These are phyloP conservation scores for Physcia stellaris DNA, from an alignment of 495 filamentous ascomycete species.

Conservation along the genomic window DNA sequence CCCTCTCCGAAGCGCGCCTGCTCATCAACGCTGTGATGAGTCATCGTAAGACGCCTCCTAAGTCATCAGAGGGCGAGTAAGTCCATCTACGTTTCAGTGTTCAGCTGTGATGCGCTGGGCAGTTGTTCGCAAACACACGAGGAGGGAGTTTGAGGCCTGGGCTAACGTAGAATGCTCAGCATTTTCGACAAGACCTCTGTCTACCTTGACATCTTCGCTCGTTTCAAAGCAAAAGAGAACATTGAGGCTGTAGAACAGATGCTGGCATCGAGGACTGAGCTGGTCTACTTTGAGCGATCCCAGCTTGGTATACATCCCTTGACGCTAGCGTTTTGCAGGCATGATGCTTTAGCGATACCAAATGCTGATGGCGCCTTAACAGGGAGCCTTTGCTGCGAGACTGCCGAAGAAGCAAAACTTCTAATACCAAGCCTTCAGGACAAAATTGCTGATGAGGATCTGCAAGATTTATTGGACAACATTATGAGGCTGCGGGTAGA, in stretches of 20 bases:
- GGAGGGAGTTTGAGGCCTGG: not conserved
- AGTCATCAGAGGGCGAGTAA: conserved; percentile 38
- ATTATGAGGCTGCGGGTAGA: conserved; percentile 68
- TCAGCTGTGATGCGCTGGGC: not conserved
- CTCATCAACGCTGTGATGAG: conserved; percentile 78
- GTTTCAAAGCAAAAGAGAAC: conserved; percentile 88
- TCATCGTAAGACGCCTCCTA: conserved; percentile 50
- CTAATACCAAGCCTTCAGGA: conserved; percentile 79
- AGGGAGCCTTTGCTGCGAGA: conserved; percentile 87
- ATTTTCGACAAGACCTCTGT: conserved; percentile 71
- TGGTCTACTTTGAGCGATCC: conserved; percentile 83
- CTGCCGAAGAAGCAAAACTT: conserved; percentile 88
- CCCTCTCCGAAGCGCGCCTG: conserved; percentile 78
- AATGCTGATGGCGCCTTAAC: conserved; percentile 9
- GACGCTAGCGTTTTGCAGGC: too few species aligned
- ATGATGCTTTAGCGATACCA: not conserved
- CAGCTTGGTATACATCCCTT: conserved; percentile 53
- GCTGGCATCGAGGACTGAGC: conserved; percentile 57
- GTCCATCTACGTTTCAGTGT: conserved; percentile 2
- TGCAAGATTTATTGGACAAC: conserved; percentile 81
- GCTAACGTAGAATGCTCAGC: conserved; percentile 18
- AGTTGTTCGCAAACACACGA: not conserved
- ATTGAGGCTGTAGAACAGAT: conserved; percentile 83
- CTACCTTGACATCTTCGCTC: conserved; percentile 84
- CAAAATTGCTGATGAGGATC: conserved; percentile 76